Evolutionary conservation across 2,329 filamentous ascomycete species (phyloP).

Genomic region (Paracoccidioides brasiliensis): DNA sequence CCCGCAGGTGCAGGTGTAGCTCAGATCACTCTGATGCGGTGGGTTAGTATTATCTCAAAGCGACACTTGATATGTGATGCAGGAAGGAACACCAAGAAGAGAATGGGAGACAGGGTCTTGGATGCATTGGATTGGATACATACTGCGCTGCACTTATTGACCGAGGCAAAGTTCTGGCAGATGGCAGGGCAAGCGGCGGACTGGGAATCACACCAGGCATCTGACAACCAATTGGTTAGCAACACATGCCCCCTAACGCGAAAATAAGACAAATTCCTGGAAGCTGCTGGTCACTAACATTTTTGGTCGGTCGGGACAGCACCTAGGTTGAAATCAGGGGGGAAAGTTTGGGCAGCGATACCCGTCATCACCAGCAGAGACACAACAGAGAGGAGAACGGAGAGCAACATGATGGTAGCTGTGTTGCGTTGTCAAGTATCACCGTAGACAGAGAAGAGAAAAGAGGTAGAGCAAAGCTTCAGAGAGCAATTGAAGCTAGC

Average conservation of each 20-base stretch:
- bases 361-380: slow-evolving; percentile 34
- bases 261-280: neutral
- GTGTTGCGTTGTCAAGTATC: neutral
- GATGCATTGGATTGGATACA: slow-evolving; percentile 16
- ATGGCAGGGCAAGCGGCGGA: slow-evolving; percentile 47
- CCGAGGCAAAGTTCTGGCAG: slow-evolving; percentile 38
- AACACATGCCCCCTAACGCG: neutral
- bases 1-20: slow-evolving; percentile 45
- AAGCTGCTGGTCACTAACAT: slow-evolving; percentile 13
- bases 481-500: neutral
- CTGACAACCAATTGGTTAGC: slow-evolving; percentile 20
- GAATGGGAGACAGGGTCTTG: neutral
- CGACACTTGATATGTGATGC: neutral
- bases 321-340: slow-evolving; percentile 31
- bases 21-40: slow-evolving; percentile 34
- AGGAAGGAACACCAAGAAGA: neutral
- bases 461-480: too few species aligned
- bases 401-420: slow-evolving; percentile 26
- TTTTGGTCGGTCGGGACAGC: slow-evolving; percentile 25
- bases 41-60: slow-evolving; percentile 7
- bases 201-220: slow-evolving; percentile 46
- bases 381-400: slow-evolving; percentile 34
- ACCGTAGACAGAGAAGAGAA: neutral
- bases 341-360: slow-evolving; percentile 33
- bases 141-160: slow-evolving; percentile 47